Conservation (phyloP, 345 rosid genomes). For the Salix exigua region DNA sequence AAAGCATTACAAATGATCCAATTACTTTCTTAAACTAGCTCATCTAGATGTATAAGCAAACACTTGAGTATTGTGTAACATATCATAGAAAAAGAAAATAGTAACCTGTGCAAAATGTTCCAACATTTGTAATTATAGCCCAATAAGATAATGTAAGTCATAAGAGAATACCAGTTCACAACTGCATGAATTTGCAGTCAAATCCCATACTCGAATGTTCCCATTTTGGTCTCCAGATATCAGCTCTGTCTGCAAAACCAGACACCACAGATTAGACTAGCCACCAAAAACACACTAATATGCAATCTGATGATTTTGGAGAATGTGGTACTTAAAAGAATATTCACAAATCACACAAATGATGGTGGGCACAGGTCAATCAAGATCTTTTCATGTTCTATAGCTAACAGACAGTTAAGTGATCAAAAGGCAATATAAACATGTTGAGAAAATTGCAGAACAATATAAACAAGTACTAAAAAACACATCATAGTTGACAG, state of each 20-base stretch:
- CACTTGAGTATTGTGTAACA: no score
- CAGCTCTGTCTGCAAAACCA: slow-evolving; percentile 66
- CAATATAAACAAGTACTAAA: background rate
- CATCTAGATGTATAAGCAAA: no score
- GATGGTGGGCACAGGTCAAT: background rate
- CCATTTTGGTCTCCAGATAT: slow-evolving; percentile 98
- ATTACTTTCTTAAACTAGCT: no score
- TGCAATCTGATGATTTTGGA: background rate
- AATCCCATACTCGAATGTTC: slow-evolving; percentile 95
- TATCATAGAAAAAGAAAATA: background rate
- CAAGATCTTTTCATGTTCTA: background rate
- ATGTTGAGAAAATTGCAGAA: background rate
- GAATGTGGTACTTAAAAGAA: background rate
- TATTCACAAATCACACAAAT: background rate
- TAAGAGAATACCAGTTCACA: slow-evolving; percentile 69
- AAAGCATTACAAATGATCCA: background rate
- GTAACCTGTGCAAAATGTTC: background rate
- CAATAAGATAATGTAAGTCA: background rate
- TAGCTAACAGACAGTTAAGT: background rate
- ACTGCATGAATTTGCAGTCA: slow-evolving; percentile 92
- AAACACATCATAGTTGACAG: background rate
- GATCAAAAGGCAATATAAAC: background rate
- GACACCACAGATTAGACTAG: background rate
- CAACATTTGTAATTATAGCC: background rate
- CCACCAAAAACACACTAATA: background rate